These are phyloP conservation scores for Tuber umbilicatum DNA, from an alignment of 495 filamentous ascomycete species.

Conservation along the genomic window DNA sequence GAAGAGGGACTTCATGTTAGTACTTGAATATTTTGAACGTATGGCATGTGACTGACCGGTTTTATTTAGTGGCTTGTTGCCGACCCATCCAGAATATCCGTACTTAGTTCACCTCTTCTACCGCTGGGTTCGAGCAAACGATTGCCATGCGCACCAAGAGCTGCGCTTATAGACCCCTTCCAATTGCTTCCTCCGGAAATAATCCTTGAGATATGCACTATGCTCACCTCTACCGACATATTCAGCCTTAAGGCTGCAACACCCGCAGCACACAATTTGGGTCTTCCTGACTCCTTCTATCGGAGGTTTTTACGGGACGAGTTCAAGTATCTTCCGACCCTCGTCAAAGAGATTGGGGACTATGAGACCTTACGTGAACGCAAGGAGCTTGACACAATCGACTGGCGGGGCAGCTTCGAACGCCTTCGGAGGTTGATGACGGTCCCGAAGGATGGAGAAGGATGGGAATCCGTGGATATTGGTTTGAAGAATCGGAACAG, in stretches of 20 bases:
- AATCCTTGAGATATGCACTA: constrained; percentile 34
- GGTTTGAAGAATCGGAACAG: constrained; percentile 41
- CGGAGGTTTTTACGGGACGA: constrained; percentile 41
- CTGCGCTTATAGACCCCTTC: constrained; percentile 35
- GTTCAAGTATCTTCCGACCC: constrained; percentile 40
- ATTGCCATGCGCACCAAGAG: constrained; percentile 23
- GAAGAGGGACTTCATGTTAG: constrained; percentile 43
- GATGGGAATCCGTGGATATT: constrained; percentile 39
- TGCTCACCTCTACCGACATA: constrained; percentile 41
- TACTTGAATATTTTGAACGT: neutral
- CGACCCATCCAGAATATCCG: constrained; percentile 40
- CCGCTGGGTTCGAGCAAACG: constrained; percentile 11
- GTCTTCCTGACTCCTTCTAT: constrained; percentile 37
- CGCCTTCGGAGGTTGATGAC: constrained; percentile 35
- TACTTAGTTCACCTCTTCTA: constrained; percentile 29
- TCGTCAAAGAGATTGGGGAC: constrained; percentile 25
- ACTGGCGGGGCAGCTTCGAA: constrained; percentile 42
- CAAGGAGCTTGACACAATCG: constrained; percentile 15
- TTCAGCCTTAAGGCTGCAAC: constrained; percentile 39
- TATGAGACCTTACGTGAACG: constrained; percentile 13
- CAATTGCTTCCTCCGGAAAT: constrained; percentile 38
- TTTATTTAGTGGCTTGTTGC: constrained; percentile 37
- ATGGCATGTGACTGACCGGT: neutral
- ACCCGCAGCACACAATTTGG: constrained; percentile 30
- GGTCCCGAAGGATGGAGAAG: constrained; percentile 27